Percentiles rank a stretch among this genome's conserved stretches.
These are phyloP conservation scores for Epicoccum nigrum DNA, from an alignment of 2,329 filamentous ascomycete species.

Conservation along the genomic window DNA sequence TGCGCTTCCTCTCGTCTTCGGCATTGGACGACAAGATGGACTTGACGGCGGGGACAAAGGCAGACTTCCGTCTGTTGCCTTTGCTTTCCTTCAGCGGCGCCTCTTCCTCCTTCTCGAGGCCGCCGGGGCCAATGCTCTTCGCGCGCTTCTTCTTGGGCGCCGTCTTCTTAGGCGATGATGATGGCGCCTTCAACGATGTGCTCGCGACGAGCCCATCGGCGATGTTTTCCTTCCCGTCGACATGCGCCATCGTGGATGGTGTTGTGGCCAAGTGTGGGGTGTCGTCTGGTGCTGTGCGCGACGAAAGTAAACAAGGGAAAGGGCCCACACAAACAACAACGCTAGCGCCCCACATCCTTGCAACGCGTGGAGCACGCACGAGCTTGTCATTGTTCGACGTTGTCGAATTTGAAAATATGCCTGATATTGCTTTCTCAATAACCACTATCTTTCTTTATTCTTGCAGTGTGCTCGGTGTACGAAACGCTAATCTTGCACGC, in stretches of 20 bases:
- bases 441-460: no score
- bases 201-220: slow-evolving; percentile 47
- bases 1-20: slow-evolving; percentile 66
- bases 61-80: slow-evolving; percentile 76
- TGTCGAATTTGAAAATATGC: no score
- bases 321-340: slow-evolving; percentile 8
- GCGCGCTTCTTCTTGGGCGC: slow-evolving; percentile 62
- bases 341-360: slow-evolving; percentile 17
- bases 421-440: no score
- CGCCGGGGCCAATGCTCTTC: slow-evolving; percentile 94
- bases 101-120: slow-evolving; percentile 87
- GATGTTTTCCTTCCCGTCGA: slow-evolving; percentile 75
- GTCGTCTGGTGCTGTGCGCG: slow-evolving; percentile 13
- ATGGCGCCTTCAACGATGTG: slow-evolving; percentile 32
- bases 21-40: slow-evolving; percentile 63
- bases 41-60: slow-evolving; percentile 58
- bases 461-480: no score
- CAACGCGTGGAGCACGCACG: slow-evolving; percentile 1
- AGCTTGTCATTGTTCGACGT: neutral
- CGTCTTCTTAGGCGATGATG: slow-evolving; percentile 40
- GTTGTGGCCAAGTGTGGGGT: slow-evolving; percentile 18
- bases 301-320: slow-evolving; percentile 22
- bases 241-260: slow-evolving; percentile 37
- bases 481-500: no score
- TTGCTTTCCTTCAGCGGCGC: slow-evolving; percentile 71